Conservation (phyloP, 2,329 filamentous ascomycete genomes). For the Dothideomycetes sp. region DNA sequence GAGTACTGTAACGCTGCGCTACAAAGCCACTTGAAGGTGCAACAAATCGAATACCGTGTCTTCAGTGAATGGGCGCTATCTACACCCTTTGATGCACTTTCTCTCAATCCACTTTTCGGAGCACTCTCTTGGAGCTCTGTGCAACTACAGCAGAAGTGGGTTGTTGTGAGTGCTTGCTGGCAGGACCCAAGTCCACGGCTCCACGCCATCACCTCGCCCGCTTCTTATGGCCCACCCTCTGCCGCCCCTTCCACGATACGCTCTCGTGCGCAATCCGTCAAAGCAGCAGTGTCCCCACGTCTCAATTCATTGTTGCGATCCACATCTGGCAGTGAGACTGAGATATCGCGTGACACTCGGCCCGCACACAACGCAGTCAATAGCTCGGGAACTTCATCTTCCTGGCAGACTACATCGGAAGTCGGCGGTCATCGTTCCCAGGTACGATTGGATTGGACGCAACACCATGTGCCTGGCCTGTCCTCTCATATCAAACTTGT, state of each 20-base stretch:
- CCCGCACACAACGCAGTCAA: neutral
- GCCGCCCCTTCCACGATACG: neutral
- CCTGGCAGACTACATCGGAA: conserved; percentile 6
- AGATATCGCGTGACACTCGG: too few relatives aligned
- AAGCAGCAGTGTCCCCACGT: neutral
- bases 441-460: conserved; percentile 3
- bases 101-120: neutral
- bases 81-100: neutral
- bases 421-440: neutral
- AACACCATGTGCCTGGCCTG: neutral
- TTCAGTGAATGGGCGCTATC: neutral
- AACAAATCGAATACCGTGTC: neutral
- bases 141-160: conserved; percentile 2
- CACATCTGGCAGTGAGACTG: too few relatives aligned
- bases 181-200: neutral
- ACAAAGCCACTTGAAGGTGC: neutral
- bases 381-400: conserved; percentile 4
- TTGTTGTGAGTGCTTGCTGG: neutral
- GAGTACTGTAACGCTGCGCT: conserved; percentile 5
- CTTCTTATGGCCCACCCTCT: too few relatives aligned
- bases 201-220: neutral
- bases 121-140: conserved; percentile 4
- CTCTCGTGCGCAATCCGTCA: neutral
- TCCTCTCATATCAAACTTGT: conserved; percentile 12
- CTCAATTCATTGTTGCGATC: too few relatives aligned